phyloP scores from a whole-genome alignment of 192 early-diverging fungal species.

The Backusella macrospora region DNA sequence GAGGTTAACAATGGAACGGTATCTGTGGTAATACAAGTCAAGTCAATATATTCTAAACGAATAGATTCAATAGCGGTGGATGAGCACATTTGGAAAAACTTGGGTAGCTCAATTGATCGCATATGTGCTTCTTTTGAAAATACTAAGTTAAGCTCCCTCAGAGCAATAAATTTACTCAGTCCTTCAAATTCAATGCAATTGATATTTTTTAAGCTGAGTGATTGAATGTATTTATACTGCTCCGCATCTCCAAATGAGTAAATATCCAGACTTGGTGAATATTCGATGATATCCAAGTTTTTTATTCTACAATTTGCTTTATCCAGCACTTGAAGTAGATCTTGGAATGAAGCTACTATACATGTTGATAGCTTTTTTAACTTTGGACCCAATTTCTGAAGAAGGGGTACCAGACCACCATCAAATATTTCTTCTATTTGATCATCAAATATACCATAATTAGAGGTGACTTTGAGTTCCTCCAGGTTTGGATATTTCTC shows the following conservation, averaged over 20 bases:
- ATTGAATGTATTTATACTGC: background rate
- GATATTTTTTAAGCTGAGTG: background rate
- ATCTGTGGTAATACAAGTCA: background rate
- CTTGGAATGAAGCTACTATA: background rate
- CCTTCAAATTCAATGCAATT: background rate
- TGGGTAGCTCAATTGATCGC: background rate
- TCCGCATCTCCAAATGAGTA: background rate
- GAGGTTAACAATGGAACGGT: background rate
- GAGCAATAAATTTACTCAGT: background rate
- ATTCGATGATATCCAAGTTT: background rate
- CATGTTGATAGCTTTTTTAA: background rate
- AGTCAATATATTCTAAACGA: background rate
- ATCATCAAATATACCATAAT: background rate
- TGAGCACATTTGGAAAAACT: background rate
- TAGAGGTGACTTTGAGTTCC: background rate
- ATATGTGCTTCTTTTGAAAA: background rate
- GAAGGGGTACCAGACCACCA: background rate
- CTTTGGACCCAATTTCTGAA: background rate
- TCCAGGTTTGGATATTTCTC: background rate
- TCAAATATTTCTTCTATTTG: background rate
- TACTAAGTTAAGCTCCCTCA: background rate
- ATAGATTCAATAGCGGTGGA: background rate
- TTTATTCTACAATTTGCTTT: background rate
- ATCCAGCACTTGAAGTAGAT: background rate
- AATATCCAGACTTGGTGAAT: background rate